Base-by-base conservation (phyloP, 2,329 filamentous ascomycete species). In the Cercospora sojina region DNA sequence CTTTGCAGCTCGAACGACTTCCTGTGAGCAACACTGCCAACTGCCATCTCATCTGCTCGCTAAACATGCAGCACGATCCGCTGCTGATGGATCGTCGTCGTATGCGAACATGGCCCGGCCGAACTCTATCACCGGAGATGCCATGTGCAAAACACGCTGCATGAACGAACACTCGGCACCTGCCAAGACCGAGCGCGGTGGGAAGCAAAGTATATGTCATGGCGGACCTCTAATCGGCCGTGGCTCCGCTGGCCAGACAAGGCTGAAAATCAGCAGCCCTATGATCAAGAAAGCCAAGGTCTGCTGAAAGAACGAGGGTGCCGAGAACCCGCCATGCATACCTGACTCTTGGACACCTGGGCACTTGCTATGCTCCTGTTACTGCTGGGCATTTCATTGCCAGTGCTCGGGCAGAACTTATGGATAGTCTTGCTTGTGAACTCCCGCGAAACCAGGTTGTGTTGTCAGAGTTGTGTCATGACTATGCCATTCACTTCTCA, bases 181-280 rank as follows among this genome's bases (percentile, higher is more conserved):
- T 29, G 53, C 53, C 53, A 57, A 32, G 53, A 57, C 12, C 20
- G 23, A 27, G 12, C 16, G 12, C 23, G 23, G 12, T 3, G 27
- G 29, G 16, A 57, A 32, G 27, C 29, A 57, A 18, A 31, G 53
- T 20, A 31, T 12, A 35, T 57, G 27, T 32, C 53, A 35, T 35
- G 27, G 53, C 29, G 53, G 8, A 57, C 35, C 53, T 57, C 29
- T 57, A 16, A 57, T 35, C 53, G 53, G 53, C 53, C 53, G 53
- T 57, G 53, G 27, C 53, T 57, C 53, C 53, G 31, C 7, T 51
- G 53, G 53, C 53, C 12, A 57, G 47, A 49, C 43, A 51, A 51
- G 47, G 47, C 47, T 51, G 47, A 51, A 51, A 13, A 51, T 51
- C 47, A 27, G 12, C 47, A n/a, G 23, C 20, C 23, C 16, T 38